These are phyloP conservation scores for Multifurca ochricompacta DNA, from an alignment of 768 basidiomycete genomes.

Conservation along the genomic window DNA sequence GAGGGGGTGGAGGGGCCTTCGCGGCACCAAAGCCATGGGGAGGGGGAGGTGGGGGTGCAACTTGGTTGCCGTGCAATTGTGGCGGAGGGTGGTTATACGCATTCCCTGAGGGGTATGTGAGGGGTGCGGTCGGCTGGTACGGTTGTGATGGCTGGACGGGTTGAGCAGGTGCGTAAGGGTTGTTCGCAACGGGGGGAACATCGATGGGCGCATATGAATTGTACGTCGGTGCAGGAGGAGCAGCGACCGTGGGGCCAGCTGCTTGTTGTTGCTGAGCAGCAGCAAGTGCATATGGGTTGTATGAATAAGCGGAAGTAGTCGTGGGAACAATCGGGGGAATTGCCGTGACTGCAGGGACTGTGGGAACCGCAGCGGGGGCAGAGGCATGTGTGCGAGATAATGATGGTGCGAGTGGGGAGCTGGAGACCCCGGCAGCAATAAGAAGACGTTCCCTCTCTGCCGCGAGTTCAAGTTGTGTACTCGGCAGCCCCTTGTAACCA, in stretches of 20 bases:
- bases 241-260: conserved; percentile 17
- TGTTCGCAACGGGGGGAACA: conserved; percentile 13
- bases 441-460: conserved; percentile 42
- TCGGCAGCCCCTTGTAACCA: conserved; percentile 62
- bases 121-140: conserved; percentile 4
- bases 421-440: conserved; percentile 29
- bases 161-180: conserved; percentile 22
- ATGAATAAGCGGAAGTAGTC: conserved; percentile 5
- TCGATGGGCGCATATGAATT: conserved; percentile 20
- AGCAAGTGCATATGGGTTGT: conserved; percentile 21
- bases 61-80: conserved; percentile 28
- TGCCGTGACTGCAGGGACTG: conserved; percentile 23
- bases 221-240: conserved; percentile 19
- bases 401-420: conserved; percentile 24
- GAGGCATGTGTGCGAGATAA: conserved; percentile 21
- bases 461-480: conserved; percentile 32
- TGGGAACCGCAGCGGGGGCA: conserved; percentile 16
- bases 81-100: conserved; percentile 27
- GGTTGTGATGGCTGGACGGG: conserved; percentile 5
- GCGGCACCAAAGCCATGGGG: conserved; percentile 31
- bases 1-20: conserved; percentile 42
- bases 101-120: conserved; percentile 11
- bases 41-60: conserved; percentile 37
- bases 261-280: conserved; percentile 22
- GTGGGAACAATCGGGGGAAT: conserved; percentile 18